A percentile compares a stretch with the other conserved stretches of the same genome.
Evolutionary conservation across 495 filamentous ascomycete genomes (phyloP).

Genomic region (Xylaria flabelliformis): DNA sequence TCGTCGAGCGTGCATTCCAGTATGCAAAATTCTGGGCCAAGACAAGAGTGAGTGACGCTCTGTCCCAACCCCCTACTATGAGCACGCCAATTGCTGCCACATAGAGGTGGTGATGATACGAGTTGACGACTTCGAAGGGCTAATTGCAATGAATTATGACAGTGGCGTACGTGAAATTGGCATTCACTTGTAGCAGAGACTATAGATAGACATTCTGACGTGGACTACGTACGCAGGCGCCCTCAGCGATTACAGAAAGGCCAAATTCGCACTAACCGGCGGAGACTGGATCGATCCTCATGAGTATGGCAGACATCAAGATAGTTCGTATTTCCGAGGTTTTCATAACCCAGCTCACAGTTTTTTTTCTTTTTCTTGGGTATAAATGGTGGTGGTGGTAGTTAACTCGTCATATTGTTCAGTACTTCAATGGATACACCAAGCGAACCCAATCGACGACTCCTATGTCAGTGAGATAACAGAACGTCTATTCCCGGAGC

Average conservation of each 20-base stretch:
- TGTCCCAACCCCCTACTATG: background rate
- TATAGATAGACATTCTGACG: background rate
- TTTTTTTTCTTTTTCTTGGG: background rate
- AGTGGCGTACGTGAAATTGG: constrained; percentile 1
- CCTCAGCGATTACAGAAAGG: background rate
- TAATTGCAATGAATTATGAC: background rate
- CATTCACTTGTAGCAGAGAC: background rate
- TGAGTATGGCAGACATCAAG: background rate
- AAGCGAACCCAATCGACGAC: background rate
- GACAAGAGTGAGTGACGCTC: background rate
- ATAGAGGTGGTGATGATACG: background rate
- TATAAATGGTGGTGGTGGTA: background rate
- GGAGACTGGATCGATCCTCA: rapidly evolving
- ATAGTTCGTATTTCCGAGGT: background rate
- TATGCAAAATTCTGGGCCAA: background rate
- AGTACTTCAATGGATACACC: background rate
- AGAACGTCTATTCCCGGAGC: background rate
- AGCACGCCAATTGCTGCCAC: background rate
- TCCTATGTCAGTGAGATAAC: background rate
- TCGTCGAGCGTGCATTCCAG: background rate
- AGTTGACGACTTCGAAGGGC: background rate
- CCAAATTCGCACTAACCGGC: background rate
- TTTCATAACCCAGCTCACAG: background rate
- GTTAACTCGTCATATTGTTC: background rate
- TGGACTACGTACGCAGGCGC: background rate